Percentiles rank a stretch among this genome's conserved stretches.
phyloP scores from a whole-genome alignment of 1,284 basidiomycete genomes.

The Mycosarcoma mackinlayi region DNA sequence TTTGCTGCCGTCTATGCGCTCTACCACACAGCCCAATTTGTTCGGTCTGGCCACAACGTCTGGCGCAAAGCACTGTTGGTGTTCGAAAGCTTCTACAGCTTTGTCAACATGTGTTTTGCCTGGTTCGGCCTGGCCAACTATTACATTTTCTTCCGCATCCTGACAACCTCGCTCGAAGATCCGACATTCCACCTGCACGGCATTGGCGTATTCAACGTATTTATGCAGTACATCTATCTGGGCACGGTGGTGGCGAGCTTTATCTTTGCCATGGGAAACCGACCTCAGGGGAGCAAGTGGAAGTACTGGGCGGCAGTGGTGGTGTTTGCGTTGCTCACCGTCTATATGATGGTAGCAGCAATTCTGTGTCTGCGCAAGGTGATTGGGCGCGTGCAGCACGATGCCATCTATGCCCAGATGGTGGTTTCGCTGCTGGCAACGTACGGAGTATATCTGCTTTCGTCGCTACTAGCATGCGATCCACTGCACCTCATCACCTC shows the following conservation, averaged over 20 bases:
- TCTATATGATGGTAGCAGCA: conserved; percentile 76
- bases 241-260: conserved; percentile 88
- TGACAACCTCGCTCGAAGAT: conserved; percentile 88
- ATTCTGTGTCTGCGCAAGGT: conserved; percentile 58
- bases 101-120: conserved; percentile 86
- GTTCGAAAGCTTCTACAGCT: conserved; percentile 86
- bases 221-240: conserved; percentile 84
- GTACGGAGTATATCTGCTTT: conserved; percentile 74
- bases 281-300: conserved; percentile 86
- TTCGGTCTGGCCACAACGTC: conserved; percentile 84
- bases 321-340: conserved; percentile 80
- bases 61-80: conserved; percentile 80
- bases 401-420: conserved; percentile 78
- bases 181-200: conserved; percentile 76
- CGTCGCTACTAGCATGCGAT: conserved; percentile 84
- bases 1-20: conserved; percentile 79
- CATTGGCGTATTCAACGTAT: conserved; percentile 81
- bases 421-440: conserved; percentile 86
- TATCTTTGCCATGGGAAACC: conserved; percentile 96
- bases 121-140: conserved; percentile 94
- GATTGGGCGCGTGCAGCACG: conserved; percentile 69
- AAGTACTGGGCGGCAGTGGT: conserved; percentile 86
- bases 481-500: conserved; percentile 92
- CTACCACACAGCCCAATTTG: conserved; percentile 81
- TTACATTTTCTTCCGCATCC: conserved; percentile 93